A percentile compares a stretch with the other conserved stretches of the same genome.
phyloP scores from a whole-genome alignment of 106 monocot genomes.

The Dactylorhiza incarnata region DNA sequence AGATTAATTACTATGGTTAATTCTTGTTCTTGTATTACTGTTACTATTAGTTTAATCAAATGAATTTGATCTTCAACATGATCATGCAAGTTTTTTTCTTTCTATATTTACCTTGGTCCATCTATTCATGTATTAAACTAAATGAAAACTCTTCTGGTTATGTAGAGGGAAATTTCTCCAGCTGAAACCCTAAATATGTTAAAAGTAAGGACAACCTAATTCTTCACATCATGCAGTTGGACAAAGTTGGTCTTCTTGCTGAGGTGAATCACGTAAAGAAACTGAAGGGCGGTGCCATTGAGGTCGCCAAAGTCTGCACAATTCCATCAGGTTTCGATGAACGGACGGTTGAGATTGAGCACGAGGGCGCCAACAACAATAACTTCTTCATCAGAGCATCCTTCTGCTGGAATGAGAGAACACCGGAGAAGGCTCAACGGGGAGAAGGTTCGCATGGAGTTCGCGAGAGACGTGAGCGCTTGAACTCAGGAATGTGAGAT shows the following conservation, averaged over 20 bases:
- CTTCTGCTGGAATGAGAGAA: slow-evolving; percentile 73
- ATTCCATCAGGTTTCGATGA: slow-evolving; percentile 64
- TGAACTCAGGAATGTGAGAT: no score
- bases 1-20: background rate
- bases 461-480: no score
- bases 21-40: background rate
- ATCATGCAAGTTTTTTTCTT: background rate
- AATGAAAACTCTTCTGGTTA: no score
- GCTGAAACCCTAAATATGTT: background rate
- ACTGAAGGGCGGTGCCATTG: slow-evolving; percentile 43
- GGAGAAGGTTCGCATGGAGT: no score
- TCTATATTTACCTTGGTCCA: background rate
- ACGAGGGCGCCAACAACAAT: slow-evolving; percentile 8
- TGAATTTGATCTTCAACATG: background rate
- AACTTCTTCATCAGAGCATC: slow-evolving; percentile 44
- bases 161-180: no score
- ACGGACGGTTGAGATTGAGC: slow-evolving; percentile 38
- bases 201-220: background rate
- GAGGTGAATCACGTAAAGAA: slow-evolving; percentile 59
- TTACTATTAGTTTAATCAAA: background rate
- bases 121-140: no score
- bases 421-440: no score
- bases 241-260: slow-evolving; percentile 71
- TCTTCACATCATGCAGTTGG: slow-evolving; percentile 41
- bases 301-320: slow-evolving; percentile 29